Percentiles rank a stretch among this genome's conserved stretches.
These are phyloP conservation scores for Trichoderma gamsii DNA, from an alignment of 495 filamentous ascomycete genomes.

Conservation along the genomic window DNA sequence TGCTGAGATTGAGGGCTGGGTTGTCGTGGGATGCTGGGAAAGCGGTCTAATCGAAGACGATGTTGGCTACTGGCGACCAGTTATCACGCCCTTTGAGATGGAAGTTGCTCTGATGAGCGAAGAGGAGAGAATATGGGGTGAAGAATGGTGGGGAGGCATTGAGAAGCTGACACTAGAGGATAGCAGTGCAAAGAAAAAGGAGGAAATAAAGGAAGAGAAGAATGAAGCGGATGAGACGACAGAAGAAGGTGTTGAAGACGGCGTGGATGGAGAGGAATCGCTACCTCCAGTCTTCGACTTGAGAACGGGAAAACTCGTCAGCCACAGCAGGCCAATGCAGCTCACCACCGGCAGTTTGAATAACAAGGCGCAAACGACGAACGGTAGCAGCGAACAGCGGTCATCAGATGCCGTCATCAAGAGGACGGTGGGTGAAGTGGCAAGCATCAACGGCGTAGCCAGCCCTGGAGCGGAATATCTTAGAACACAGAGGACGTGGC, in stretches of 20 bases:
- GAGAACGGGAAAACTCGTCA: constrained; percentile 79
- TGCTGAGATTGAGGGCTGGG: constrained; percentile 89
- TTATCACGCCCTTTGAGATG: constrained; percentile 91
- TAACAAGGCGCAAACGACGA: constrained; percentile 27
- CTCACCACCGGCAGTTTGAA: constrained; percentile 29
- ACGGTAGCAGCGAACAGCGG: constrained; percentile 17
- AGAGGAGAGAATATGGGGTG: constrained; percentile 65
- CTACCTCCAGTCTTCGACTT: constrained; percentile 88
- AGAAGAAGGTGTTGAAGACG: constrained; percentile 26
- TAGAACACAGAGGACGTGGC: constrained; percentile 79
- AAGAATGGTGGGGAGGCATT: constrained; percentile 71
- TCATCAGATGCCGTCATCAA: constrained; percentile 29
- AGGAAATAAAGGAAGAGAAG: constrained; percentile 12
- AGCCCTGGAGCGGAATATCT: constrained; percentile 89
- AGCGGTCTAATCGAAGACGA: constrained; percentile 80
- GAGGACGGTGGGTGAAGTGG: constrained; percentile 47
- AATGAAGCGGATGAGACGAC: constrained; percentile 20
- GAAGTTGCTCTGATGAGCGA: constrained; percentile 66
- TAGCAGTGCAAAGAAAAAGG: neutral
- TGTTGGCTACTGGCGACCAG: constrained; percentile 70
- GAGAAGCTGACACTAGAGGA: constrained; percentile 38
- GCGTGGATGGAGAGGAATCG: constrained; percentile 40
- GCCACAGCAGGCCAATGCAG: constrained; percentile 72
- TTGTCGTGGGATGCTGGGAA: constrained; percentile 97
- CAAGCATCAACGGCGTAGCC: constrained; percentile 68